These are phyloP conservation scores for Tuber umbilicatum DNA, from an alignment of 495 filamentous ascomycete species.

Conservation along the genomic window DNA sequence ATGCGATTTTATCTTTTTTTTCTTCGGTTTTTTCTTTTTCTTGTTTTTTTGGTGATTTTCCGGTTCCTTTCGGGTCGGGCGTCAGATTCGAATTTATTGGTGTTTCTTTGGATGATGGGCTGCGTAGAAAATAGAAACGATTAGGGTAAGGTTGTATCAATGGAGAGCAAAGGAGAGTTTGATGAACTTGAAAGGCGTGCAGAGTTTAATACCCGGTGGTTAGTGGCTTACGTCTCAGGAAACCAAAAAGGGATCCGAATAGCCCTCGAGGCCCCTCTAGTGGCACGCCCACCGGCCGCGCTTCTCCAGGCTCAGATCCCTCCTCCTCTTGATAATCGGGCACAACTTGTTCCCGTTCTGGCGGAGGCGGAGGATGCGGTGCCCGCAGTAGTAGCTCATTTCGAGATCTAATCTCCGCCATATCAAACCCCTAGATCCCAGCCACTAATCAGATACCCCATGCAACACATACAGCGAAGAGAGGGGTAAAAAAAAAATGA, in stretches of 20 bases:
- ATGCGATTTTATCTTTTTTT: slow-evolving; percentile 1
- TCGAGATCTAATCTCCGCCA: slow-evolving; percentile 1
- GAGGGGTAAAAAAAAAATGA: not conserved
- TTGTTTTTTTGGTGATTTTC: not conserved
- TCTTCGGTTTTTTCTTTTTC: not conserved
- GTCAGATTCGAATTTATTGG: not conserved
- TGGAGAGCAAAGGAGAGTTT: not conserved
- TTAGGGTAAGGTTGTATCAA: not conserved
- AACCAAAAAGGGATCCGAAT: not conserved
- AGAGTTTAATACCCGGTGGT: slow-evolving; percentile 6
- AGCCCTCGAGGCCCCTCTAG: not conserved
- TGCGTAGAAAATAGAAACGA: not conserved
- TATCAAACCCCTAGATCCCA: not conserved
- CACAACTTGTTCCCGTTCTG: not conserved
- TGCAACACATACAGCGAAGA: not conserved
- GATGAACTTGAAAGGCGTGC: not conserved
- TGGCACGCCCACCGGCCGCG: not conserved
- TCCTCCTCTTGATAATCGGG: not conserved
- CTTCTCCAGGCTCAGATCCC: not conserved
- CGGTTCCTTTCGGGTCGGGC: not conserved
- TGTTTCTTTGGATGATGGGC: not conserved
- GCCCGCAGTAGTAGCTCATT: not conserved
- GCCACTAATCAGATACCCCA: not conserved
- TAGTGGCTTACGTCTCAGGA: not conserved
- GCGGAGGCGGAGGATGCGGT: not conserved